Percentiles rank a stretch among this genome's conserved stretches.
These are phyloP conservation scores for Chlorencoelia australis DNA, from an alignment of 2,329 filamentous ascomycete genomes.

Conservation along the genomic window DNA sequence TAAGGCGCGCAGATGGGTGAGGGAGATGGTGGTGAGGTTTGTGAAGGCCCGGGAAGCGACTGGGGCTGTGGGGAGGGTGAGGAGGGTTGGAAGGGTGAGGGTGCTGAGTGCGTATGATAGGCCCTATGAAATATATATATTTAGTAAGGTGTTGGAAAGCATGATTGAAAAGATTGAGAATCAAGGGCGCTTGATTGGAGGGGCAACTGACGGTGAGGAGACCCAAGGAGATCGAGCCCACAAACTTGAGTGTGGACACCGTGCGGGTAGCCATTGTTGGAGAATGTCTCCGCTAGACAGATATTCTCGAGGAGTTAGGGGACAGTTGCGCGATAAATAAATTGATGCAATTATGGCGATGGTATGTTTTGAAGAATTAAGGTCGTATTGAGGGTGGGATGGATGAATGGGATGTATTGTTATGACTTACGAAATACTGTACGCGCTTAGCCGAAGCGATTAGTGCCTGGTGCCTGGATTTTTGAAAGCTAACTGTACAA, in stretches of 20 bases:
- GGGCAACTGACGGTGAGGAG: constrained; percentile 61
- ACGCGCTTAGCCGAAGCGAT: too few relatives aligned
- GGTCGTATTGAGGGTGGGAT: too few relatives aligned
- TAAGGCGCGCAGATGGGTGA: constrained; percentile 56
- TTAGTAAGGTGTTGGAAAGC: background rate
- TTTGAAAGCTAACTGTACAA: too few relatives aligned
- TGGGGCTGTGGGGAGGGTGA: constrained; percentile 67
- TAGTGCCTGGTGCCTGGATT: too few relatives aligned
- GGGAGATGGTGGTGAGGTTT: constrained; percentile 52
- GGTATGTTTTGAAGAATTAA: too few relatives aligned
- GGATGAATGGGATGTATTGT: too few relatives aligned
- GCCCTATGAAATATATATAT: constrained; percentile 50
- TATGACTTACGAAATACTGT: too few relatives aligned
- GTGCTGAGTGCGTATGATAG: constrained; percentile 76
- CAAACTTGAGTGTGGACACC: constrained; percentile 78
- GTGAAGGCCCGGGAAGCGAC: constrained; percentile 61
- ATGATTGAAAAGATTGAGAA: background rate
- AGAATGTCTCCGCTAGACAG: too few relatives aligned
- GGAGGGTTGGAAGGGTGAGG: constrained; percentile 69
- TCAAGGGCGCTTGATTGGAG: background rate
- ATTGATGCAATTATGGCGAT: too few relatives aligned
- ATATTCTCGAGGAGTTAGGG: too few relatives aligned
- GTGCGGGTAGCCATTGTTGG: constrained; percentile 62
- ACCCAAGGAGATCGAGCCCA: constrained; percentile 82
- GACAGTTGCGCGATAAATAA: too few relatives aligned